phyloP scores from a whole-genome alignment of 352 stramenopile genomes.

The Phytophthora meadii region DNA sequence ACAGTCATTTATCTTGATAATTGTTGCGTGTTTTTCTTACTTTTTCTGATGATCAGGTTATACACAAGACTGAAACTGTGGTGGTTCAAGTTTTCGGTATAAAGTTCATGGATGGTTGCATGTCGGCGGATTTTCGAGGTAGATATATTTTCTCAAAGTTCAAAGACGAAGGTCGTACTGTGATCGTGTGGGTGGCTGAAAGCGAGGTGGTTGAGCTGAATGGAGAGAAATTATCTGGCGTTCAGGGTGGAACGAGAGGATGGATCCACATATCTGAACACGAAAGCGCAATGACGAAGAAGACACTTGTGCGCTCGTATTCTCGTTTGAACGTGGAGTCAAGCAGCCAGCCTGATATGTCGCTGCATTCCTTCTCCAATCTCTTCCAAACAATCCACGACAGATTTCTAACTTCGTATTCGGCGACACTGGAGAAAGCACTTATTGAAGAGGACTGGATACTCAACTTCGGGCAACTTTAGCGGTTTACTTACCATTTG shows the following conservation, averaged over 20 bases:
- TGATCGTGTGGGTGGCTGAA: conserved; percentile 47
- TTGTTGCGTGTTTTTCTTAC: too few species aligned
- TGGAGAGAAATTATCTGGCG: conserved; percentile 19
- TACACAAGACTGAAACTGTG: conserved; percentile 15
- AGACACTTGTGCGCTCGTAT: conserved; percentile 48
- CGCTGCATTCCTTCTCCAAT: conserved; percentile 16
- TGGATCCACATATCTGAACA: conserved; percentile 20
- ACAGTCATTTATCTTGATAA: neutral
- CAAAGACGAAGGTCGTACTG: conserved; percentile 33
- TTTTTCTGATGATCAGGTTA: neutral
- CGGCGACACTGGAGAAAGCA: conserved; percentile 31
- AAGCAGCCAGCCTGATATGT: conserved; percentile 18
- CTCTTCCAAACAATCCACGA: conserved; percentile 40
- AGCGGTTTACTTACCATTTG: neutral
- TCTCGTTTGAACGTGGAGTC: conserved; percentile 42
- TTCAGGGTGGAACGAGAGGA: conserved; percentile 31
- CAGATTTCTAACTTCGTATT: conserved; percentile 19
- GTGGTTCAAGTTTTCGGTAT: conserved; percentile 14
- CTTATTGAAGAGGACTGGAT: conserved; percentile 52
- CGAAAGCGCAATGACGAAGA: neutral
- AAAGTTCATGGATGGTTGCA: neutral
- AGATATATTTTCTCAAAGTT: conserved; percentile 40
- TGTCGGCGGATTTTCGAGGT: conserved; percentile 13
- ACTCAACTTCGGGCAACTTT: too few species aligned
- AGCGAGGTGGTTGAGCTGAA: conserved; percentile 42